Base-by-base conservation (phyloP, 176 grass and related monocot species). In the Hyparrhenia diplandra region DNA sequence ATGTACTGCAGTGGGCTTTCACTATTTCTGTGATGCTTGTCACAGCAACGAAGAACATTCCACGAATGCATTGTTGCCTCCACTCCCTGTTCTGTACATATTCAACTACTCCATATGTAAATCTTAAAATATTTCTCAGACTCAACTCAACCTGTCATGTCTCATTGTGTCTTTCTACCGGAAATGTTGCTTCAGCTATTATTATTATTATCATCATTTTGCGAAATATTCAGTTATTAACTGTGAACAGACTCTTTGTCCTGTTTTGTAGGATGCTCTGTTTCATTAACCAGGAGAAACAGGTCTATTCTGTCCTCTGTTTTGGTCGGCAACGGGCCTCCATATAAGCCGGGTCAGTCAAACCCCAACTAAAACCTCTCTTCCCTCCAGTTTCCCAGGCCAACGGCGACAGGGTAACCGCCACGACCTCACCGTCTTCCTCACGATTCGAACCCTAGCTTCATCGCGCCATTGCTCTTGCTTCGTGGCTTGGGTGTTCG, bases 331-430 rank as follows among this genome's bases (percentile, higher is more conserved):
- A 21, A 74, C 21, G 18, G 54, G 25, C 18, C 65, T 85, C 87
- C 82, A 82, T 82, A 77, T 64, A 81, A 89, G 27, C 40, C 30
- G 36, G 61, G 34, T 27, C 64, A 89, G 36, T 81, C 87, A 85
- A 89, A 77, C 21, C 2, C 45, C 73, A 47, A 65, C 74, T 13
- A 40, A n/a, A 62, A 62, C 69, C 59, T 52, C 43, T 8, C 79
- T 86, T 82, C 88, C 88, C 83, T 86, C 88, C 83, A 89, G 46
- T 77, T 77, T 45, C 58, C 58, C 47, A 73, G 29, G n/a, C 28
- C 57, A 37, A 57, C 57, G 45, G 49, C 23, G 17, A 69, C n/a
- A 81, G 65, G 77, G 82, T 82, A 82, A 80, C 78, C 29, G 16
- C 82, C 87, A 18, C 66, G 14, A 64, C 6, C 69, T 62, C 74